phyloP scores from a whole-genome alignment of 495 filamentous ascomycete genomes.

The Aspergillus wentii region DNA sequence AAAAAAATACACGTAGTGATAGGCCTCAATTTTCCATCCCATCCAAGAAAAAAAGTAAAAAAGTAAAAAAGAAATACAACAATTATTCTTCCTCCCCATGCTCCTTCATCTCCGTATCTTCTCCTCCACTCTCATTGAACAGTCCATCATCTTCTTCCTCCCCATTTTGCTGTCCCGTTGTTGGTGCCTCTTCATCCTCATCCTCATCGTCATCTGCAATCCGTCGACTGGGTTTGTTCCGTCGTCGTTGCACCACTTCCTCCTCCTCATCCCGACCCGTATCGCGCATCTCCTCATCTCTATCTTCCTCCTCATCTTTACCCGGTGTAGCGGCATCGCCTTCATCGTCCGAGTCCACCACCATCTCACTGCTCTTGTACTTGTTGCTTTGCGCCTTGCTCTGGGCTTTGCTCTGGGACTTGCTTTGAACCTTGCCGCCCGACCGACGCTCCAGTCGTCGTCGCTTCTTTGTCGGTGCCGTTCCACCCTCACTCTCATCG shows the following conservation, averaged over 20 bases:
- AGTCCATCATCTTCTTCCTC: constrained; percentile 14
- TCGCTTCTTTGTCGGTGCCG: constrained; percentile 42
- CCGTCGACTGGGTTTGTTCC: constrained; percentile 29
- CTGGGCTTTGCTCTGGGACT: too few relatives aligned
- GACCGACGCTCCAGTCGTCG: constrained; percentile 49
- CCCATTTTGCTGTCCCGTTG: constrained; percentile 3
- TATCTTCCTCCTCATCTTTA: constrained; percentile 30
- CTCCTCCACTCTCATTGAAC: constrained; percentile 17
- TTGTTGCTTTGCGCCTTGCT: constrained; percentile 55
- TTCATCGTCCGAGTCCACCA: constrained; percentile 68
- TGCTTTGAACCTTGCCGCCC: constrained; percentile 49
- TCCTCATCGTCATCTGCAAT: constrained; percentile 44
- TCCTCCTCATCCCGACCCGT: constrained; percentile 22
- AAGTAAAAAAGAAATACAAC: too few relatives aligned
- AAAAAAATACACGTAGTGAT: too few relatives aligned
- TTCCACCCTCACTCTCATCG: not conserved
- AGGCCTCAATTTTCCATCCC: too few relatives aligned
- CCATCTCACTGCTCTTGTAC: constrained; percentile 76
- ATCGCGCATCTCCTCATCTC: constrained; percentile 23
- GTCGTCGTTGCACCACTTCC: constrained; percentile 29
- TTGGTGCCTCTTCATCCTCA: constrained; percentile 25
- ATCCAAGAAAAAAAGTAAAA: too few relatives aligned
- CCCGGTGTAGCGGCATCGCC: constrained; percentile 40
- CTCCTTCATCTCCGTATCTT: constrained; percentile 21
- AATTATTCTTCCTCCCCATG: too few relatives aligned